These are phyloP conservation scores for Gentiana dahurica DNA, from an alignment of 257 asterid species.

Conservation along the genomic window DNA sequence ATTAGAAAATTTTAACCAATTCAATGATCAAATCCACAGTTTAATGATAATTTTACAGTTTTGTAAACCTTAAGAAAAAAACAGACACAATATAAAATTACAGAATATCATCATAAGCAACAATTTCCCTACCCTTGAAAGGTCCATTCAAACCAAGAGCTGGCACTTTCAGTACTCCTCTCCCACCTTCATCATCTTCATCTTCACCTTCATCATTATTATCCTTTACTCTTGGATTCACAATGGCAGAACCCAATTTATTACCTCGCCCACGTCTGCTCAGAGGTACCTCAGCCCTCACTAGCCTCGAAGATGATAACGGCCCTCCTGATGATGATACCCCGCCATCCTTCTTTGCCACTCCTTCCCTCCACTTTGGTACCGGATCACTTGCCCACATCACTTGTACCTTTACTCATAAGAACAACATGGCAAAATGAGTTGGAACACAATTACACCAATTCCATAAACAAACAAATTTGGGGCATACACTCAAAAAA, in stretches of 20 bases:
- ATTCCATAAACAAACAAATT: background rate
- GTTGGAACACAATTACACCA: no score
- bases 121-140: constrained; percentile 70
- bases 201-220: constrained; percentile 4
- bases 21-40: no score
- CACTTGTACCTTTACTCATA: constrained; percentile 62
- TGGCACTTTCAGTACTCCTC: background rate
- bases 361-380: constrained; percentile 52
- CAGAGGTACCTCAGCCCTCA: constrained; percentile 63
- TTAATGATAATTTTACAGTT: no score
- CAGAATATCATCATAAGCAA: constrained; percentile 88
- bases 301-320: constrained; percentile 39
- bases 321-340: background rate
- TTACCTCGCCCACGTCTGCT: constrained; percentile 70
- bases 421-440: background rate
- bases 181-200: constrained; percentile 5
- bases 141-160: constrained; percentile 13
- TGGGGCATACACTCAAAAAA: background rate
- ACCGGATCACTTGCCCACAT: constrained; percentile 78
- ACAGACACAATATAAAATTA: constrained; percentile 15
- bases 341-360: constrained; percentile 33
- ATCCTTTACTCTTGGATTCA: constrained; percentile 46
- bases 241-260: constrained; percentile 67
- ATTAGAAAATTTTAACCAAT: no score
- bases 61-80: background rate